Evolutionary conservation across 805 yeast species (phyloP).

Genomic region (Lipomyces kockii): DNA sequence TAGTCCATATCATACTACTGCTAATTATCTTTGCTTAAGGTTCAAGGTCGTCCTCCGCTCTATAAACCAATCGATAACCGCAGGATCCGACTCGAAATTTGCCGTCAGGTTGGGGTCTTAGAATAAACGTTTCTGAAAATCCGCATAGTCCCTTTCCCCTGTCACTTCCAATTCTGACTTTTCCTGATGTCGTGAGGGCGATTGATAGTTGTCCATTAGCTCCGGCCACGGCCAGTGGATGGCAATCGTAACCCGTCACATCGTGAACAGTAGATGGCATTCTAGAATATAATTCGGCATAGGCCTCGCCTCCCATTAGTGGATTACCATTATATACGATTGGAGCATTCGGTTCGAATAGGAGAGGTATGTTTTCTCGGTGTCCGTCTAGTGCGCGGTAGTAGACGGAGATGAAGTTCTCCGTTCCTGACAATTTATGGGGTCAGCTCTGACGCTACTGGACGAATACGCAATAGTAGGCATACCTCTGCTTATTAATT

Average conservation of each 20-base stretch:
- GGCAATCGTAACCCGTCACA: constrained; percentile 46
- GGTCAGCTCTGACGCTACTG: not conserved
- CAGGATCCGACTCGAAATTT: constrained; percentile 40
- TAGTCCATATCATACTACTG: not conserved
- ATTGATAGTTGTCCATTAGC: constrained; percentile 38
- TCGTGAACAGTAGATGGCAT: constrained; percentile 48
- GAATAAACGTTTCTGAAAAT: constrained; percentile 40
- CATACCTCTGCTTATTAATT: constrained; percentile 29
- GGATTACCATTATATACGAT: constrained; percentile 52
- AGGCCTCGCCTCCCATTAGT: constrained; percentile 47
- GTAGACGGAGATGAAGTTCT: constrained; percentile 41
- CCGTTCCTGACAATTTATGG: constrained; percentile 51
- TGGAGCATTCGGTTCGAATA: constrained; percentile 43
- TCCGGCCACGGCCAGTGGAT: constrained; percentile 45
- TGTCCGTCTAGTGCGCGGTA: constrained; percentile 45
- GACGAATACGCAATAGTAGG: not conserved
- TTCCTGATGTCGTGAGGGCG: constrained; percentile 45
- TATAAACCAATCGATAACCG: constrained; percentile 44
- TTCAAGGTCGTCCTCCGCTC: constrained; percentile 40
- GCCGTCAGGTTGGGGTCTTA: constrained; percentile 37
- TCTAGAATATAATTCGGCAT: constrained; percentile 43
- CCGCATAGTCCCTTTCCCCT: constrained; percentile 42
- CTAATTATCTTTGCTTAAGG: constrained; percentile 11
- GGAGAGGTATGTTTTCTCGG: constrained; percentile 39
- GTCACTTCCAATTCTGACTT: constrained; percentile 45